Percentiles rank a stretch among this genome's conserved stretches.
These are phyloP conservation scores for Trichoderma sp. DNA, from an alignment of 2,329 filamentous ascomycete species.

Conservation along the genomic window DNA sequence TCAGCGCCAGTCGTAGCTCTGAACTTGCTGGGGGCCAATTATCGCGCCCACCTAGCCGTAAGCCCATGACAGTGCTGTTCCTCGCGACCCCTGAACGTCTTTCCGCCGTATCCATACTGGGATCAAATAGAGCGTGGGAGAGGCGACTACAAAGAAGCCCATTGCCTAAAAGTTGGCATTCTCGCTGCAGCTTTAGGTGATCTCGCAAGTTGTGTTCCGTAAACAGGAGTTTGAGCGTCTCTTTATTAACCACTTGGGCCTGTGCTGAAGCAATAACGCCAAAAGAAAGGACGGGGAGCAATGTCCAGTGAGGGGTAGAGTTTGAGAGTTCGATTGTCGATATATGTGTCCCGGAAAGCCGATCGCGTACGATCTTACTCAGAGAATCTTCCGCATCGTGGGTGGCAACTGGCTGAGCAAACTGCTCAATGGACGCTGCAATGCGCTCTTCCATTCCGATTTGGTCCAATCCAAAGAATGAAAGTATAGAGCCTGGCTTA, in stretches of 20 bases:
- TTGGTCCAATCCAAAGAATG: slow-evolving; percentile 52
- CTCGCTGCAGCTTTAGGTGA: slow-evolving; percentile 74
- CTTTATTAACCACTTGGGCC: slow-evolving; percentile 74
- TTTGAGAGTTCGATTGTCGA: slow-evolving; percentile 34
- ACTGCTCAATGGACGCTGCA: slow-evolving; percentile 54
- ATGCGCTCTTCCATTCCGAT: slow-evolving; percentile 53
- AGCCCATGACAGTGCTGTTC: slow-evolving; percentile 73
- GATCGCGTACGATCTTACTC: slow-evolving; percentile 46
- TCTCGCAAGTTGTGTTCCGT: slow-evolving; percentile 69
- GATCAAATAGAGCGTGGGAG: slow-evolving; percentile 81
- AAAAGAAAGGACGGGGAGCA: slow-evolving; percentile 73
- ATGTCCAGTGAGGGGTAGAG: slow-evolving; percentile 59
- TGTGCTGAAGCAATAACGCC: slow-evolving; percentile 74
- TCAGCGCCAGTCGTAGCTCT: slow-evolving; percentile 85
- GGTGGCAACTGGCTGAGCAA: slow-evolving; percentile 41
- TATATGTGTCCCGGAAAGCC: slow-evolving; percentile 41
- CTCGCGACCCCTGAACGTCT: slow-evolving; percentile 69
- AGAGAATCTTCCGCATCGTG: slow-evolving; percentile 43
- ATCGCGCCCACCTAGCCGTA: slow-evolving; percentile 78
- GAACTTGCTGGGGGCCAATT: slow-evolving; percentile 94
- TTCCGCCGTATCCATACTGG: slow-evolving; percentile 79
- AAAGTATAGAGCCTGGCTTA: slow-evolving; percentile 5
- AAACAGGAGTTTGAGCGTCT: slow-evolving; percentile 77
- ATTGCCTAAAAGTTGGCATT: slow-evolving; percentile 84
- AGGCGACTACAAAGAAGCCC: slow-evolving; percentile 81